These are phyloP conservation scores for Hygrocybe punicea DNA, from an alignment of 768 basidiomycete genomes.

Conservation along the genomic window DNA sequence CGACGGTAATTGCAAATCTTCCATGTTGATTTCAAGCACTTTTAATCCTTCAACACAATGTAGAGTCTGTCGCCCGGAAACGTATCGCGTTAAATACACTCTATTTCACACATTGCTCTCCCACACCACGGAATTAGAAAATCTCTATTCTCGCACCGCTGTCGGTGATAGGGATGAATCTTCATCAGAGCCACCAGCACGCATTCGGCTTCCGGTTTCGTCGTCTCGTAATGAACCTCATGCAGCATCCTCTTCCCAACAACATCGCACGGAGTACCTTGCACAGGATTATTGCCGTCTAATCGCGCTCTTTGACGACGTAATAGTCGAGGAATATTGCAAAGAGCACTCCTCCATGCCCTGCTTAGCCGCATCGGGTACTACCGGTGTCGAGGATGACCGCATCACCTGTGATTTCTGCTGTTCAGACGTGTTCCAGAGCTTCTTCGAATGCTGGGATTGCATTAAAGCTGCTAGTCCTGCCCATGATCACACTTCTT, in stretches of 20 bases:
- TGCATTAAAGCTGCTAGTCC: slow-evolving; percentile 34
- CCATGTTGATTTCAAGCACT: not conserved
- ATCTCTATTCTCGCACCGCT: slow-evolving; percentile 3
- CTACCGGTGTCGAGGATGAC: slow-evolving; percentile 18
- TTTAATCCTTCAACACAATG: not conserved
- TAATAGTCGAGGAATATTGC: slow-evolving; percentile 49
- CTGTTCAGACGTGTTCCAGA: slow-evolving; percentile 75
- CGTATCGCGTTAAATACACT: slow-evolving; percentile 68
- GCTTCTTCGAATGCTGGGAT: slow-evolving; percentile 66
- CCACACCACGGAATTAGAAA: slow-evolving; percentile 27
- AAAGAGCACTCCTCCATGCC: slow-evolving; percentile 23
- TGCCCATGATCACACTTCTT: not conserved
- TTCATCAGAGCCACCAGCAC: not conserved
- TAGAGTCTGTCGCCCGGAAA: slow-evolving; percentile 80
- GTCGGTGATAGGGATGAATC: not conserved
- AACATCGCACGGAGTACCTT: not conserved
- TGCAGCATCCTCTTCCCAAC: not conserved
- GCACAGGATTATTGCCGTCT: slow-evolving; percentile 33
- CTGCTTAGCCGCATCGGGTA: slow-evolving; percentile 12
- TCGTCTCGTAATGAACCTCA: not conserved
- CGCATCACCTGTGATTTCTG: slow-evolving; percentile 72
- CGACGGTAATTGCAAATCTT: slow-evolving; percentile 48
- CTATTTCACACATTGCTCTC: slow-evolving; percentile 53
- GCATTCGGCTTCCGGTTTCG: not conserved
- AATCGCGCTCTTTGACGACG: slow-evolving; percentile 47